These are phyloP conservation scores for Geoglossum glabrum DNA, from an alignment of 495 filamentous ascomycete species.

Conservation along the genomic window DNA sequence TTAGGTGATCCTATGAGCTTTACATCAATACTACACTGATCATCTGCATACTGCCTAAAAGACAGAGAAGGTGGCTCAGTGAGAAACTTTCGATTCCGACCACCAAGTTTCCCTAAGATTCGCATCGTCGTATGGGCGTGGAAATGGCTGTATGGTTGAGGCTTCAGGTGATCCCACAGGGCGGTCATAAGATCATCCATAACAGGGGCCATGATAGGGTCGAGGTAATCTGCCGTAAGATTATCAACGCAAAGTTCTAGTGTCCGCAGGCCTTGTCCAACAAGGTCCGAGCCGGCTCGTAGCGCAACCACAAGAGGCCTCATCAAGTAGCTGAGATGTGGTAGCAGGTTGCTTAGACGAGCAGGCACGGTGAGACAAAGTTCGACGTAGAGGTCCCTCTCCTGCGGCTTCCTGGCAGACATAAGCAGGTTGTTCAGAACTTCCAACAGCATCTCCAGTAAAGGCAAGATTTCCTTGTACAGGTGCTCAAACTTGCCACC, in stretches of 20 bases:
- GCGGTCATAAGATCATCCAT: slow-evolving; percentile 97
- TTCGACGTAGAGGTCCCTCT: slow-evolving; percentile 93
- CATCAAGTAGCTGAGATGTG: slow-evolving; percentile 96
- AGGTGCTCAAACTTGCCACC: slow-evolving; percentile 92
- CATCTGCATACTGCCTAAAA: slow-evolving; percentile 72
- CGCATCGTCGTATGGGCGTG: slow-evolving; percentile 94
- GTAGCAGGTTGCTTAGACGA: slow-evolving; percentile 79
- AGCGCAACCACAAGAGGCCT: slow-evolving; percentile 87
- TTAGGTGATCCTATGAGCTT: slow-evolving; percentile 70
- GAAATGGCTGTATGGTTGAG: slow-evolving; percentile 86
- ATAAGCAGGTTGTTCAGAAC: slow-evolving; percentile 85
- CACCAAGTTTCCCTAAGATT: slow-evolving; percentile 94
- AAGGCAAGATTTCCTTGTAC: slow-evolving; percentile 91
- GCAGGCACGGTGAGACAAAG: slow-evolving; percentile 91
- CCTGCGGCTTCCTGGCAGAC: slow-evolving; percentile 70
- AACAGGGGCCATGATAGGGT: slow-evolving; percentile 97
- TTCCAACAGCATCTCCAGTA: slow-evolving; percentile 92
- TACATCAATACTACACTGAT: slow-evolving; percentile 66
- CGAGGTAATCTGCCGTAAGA: slow-evolving; percentile 88
- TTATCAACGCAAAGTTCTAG: slow-evolving; percentile 97
- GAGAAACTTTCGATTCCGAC: slow-evolving; percentile 85
- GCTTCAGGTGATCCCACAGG: slow-evolving; percentile 82
- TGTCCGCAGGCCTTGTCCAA: slow-evolving; percentile 83
- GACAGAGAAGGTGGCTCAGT: slow-evolving; percentile 64
- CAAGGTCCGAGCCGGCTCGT: slow-evolving; percentile 75